Base-by-base conservation (phyloP, 208 protist species). In the Leishmania braziliensis region DNA sequence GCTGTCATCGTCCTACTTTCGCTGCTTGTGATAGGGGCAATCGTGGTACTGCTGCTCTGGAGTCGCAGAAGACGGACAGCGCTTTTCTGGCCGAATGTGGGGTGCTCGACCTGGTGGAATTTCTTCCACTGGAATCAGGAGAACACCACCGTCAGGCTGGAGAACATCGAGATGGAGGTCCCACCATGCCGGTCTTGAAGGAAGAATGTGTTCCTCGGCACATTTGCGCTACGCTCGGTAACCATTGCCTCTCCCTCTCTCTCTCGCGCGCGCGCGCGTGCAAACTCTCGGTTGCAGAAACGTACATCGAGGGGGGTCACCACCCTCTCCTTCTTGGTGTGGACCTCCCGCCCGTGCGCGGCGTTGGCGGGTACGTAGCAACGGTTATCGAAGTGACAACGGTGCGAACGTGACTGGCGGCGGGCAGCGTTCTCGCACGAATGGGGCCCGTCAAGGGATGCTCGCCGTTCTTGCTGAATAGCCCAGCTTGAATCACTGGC, bases 31-130 rank as follows among this genome's bases (percentile, higher is more conserved):
- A 14, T 56, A 4, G 81, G 26, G 23, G 62, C 68, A 39, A 29
- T 8, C 20, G 75, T 54, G 36, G 60, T 68, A 9, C 26, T 84
- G 51, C 75, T 84, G 29, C 70, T 80, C 33, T 78, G 77, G 81
- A 68, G 16, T n/a, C 68, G 71, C 51, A 81, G 76, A 14, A 62
- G 76, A 16, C 81, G 78, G 60, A 77, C 62, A 20, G 68, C 75
- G 58, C 5, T 84, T 16, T 63, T 69, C 33, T 80, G 29, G 18
- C 16, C 33, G 18, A 75, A 70, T 33, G 14, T 80, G 10, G 46
- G 14, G 26, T 50, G 43, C 36, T 10, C 51, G 6, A 29, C 10
- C 20, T 84, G 81, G 60, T 84, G 81, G 81, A 53, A 43, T 36
- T 71, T 76, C 12, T 39, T 84, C 53, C 16, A 75, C 66, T 12